Conservation (phyloP, 2,329 filamentous ascomycete species). For the Aureobasidium pullulans region DNA sequence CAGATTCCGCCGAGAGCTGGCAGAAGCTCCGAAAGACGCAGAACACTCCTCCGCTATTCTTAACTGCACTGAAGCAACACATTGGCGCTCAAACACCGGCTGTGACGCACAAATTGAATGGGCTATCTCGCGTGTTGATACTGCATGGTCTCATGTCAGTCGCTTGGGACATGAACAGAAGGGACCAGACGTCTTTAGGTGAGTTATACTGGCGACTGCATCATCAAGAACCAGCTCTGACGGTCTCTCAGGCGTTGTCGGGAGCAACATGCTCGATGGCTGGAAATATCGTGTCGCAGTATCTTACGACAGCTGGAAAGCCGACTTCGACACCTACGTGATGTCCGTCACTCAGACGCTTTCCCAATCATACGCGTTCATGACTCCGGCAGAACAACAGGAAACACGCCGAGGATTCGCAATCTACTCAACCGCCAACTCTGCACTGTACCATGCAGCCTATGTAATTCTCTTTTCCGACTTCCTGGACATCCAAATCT, state of each 20-base stretch:
- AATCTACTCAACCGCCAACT: constrained; percentile 42
- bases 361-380: constrained; percentile 22
- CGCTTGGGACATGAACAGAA: constrained; percentile 53
- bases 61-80: constrained; percentile 50
- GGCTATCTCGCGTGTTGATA: constrained; percentile 46
- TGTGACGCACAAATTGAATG: constrained; percentile 34
- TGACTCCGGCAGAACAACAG: constrained; percentile 22
- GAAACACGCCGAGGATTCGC: constrained; percentile 33
- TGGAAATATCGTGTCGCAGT: constrained; percentile 47
- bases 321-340: constrained; percentile 50
- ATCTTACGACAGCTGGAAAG: constrained; percentile 53
- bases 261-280: constrained; percentile 30
- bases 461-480: constrained; percentile 51
- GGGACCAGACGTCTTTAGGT: constrained; percentile 55
- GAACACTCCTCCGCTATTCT: constrained; percentile 36
- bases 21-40: constrained; percentile 34
- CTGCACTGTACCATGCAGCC: constrained; percentile 53
- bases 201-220: constrained; percentile 19
- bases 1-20: constrained; percentile 47
- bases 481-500: constrained; percentile 56
- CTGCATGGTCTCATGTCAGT: constrained; percentile 58
- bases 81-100: constrained; percentile 36
- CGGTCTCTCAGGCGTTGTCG: constrained; percentile 21
- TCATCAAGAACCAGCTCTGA: neutral
- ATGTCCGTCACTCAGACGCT: constrained; percentile 27